Conservation (phyloP, 176 grass and related monocot species). For the Oryza meyeriana region DNA sequence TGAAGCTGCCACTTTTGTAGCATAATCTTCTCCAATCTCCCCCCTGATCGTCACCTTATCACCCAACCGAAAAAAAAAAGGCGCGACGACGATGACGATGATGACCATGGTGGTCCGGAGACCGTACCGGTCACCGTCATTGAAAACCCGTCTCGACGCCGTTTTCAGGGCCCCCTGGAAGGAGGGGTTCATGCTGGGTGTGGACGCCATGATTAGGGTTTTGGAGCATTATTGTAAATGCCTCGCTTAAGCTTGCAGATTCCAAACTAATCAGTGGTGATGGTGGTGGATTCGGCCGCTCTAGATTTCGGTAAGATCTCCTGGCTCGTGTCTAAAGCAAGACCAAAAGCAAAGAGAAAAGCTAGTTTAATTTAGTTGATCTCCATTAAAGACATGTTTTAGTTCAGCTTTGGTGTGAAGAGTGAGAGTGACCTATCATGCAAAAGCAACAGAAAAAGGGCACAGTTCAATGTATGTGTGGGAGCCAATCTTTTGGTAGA, state of each 20-base stretch:
- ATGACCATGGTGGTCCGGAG: not conserved
- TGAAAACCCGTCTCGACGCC: constrained; percentile 34
- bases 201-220: constrained; percentile 45
- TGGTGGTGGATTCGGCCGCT: constrained; percentile 44
- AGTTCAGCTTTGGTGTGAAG: not conserved
- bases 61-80: constrained; percentile 24
- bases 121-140: constrained; percentile 28
- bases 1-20: constrained; percentile 29
- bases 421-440: constrained; percentile 15
- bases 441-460: constrained; percentile 33
- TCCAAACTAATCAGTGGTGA: constrained; percentile 47
- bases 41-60: constrained; percentile 24
- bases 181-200: not conserved
- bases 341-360: not conserved
- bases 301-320: constrained; percentile 52
- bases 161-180: not conserved
- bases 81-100: not conserved
- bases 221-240: constrained; percentile 39
- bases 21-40: constrained; percentile 7
- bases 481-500: constrained; percentile 41
- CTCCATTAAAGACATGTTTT: not conserved
- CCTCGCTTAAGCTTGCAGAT: constrained; percentile 31
- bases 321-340: constrained; percentile 26
- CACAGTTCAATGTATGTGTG: constrained; percentile 28
- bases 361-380: not conserved